These are phyloP conservation scores for Microsporum canis DNA, from an alignment of 2,329 filamentous ascomycete genomes.

Conservation along the genomic window DNA sequence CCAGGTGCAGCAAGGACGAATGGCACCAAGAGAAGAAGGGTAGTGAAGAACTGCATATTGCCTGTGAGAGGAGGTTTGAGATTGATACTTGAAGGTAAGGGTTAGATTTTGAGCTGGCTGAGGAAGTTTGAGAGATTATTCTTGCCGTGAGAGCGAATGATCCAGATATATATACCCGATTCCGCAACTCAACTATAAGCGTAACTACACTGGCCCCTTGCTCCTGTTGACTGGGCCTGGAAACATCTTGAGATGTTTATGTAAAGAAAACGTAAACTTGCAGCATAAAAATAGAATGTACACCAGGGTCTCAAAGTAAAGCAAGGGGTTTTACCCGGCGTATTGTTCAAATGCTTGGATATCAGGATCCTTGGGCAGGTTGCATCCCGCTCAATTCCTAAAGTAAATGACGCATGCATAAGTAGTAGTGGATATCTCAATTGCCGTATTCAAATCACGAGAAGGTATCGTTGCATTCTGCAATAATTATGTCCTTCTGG, in stretches of 20 bases:
- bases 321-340: neutral
- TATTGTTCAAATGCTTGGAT: neutral
- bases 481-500: neutral
- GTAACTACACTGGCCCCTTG: too few relatives aligned
- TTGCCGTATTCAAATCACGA: neutral
- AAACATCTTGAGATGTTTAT: neutral
- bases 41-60: constrained; percentile 1
- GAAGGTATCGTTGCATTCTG: neutral
- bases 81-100: neutral
- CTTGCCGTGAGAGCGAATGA: neutral
- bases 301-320: neutral
- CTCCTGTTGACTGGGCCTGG: neutral
- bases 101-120: neutral
- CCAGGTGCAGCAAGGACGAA: neutral
- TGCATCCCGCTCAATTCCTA: neutral
- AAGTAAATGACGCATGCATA: neutral
- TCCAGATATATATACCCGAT: neutral
- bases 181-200: neutral
- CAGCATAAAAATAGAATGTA: neutral
- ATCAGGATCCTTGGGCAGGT: neutral
- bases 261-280: neutral
- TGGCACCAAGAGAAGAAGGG: neutral
- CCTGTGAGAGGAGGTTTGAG: neutral
- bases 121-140: neutral
- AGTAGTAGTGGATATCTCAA: neutral